These are phyloP conservation scores for Martiniozyma asiatica DNA, from an alignment of 1,139 yeast species.

Conservation along the genomic window DNA sequence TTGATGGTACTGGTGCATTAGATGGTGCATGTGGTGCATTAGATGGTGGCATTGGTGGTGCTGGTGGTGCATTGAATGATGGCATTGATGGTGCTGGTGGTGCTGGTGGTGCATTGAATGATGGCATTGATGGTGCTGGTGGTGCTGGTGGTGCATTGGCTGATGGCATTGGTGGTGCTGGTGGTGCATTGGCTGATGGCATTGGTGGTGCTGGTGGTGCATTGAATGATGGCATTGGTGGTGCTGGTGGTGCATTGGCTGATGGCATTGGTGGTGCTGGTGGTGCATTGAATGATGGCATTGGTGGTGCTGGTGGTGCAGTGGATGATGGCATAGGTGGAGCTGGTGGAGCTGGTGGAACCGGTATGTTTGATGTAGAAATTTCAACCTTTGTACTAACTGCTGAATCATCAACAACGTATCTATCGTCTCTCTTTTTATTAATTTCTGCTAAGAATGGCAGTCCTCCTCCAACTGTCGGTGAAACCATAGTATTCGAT, in stretches of 20 bases:
- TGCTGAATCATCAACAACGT: slow-evolving; percentile 34
- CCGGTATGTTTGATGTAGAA: slow-evolving; percentile 31
- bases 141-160: slow-evolving; percentile 5
- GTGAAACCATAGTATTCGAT: too few species aligned
- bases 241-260: slow-evolving; percentile 9
- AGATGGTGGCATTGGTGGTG: slow-evolving; percentile 13
- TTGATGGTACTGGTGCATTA: background rate
- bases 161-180: slow-evolving; percentile 9
- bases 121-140: slow-evolving; percentile 4
- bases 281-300: slow-evolving; percentile 11
- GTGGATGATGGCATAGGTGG: slow-evolving; percentile 15
- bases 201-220: slow-evolving; percentile 6
- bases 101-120: slow-evolving; percentile 5
- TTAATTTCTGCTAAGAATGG: slow-evolving; percentile 48
- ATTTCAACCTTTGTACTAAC: slow-evolving; percentile 38
- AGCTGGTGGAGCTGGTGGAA: slow-evolving; percentile 18
- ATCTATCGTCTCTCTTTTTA: slow-evolving; percentile 39
- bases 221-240: slow-evolving; percentile 11
- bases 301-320: slow-evolving; percentile 15
- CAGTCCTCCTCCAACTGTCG: slow-evolving; percentile 17
- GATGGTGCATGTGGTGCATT: background rate
- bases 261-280: slow-evolving; percentile 8
- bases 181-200: slow-evolving; percentile 14
- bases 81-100: slow-evolving; percentile 5
- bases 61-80: background rate